Percentiles rank a stretch among this genome's conserved stretches.
phyloP scores from a whole-genome alignment of 1,284 basidiomycete genomes.

The Dichomitus squalens region DNA sequence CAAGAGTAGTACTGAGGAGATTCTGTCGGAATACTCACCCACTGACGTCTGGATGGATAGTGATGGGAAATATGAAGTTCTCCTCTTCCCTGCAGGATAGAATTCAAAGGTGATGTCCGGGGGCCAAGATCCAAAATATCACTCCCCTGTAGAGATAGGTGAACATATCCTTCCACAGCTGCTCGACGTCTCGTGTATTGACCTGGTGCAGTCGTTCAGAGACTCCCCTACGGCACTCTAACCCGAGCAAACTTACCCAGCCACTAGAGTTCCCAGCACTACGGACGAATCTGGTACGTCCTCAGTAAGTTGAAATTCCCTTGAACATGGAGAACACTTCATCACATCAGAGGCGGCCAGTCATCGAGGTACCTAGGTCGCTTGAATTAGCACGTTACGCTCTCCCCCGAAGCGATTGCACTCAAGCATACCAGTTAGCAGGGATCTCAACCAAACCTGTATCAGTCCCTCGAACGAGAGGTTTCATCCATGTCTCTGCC shows the following conservation, averaged over 20 bases:
- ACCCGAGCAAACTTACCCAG: constrained; percentile 6
- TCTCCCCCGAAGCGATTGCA: too few species aligned
- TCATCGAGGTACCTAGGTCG: constrained; percentile 59
- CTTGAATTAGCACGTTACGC: neutral
- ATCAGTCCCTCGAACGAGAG: constrained; percentile 62
- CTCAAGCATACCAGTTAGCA: constrained; percentile 54
- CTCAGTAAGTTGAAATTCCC: neutral
- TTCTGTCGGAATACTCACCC: constrained; percentile 43
- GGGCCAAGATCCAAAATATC: neutral
- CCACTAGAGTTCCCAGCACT: constrained; percentile 12
- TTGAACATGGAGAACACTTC: neutral
- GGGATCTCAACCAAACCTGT: constrained; percentile 77
- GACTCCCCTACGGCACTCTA: neutral
- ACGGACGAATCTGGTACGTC: constrained; percentile 1
- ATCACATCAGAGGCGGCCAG: constrained; percentile 56
- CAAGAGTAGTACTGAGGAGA: neutral
- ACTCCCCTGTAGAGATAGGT: constrained; percentile 63
- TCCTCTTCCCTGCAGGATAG: constrained; percentile 55
- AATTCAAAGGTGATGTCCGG: neutral
- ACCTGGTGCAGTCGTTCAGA: constrained; percentile 42
- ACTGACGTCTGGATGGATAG: constrained; percentile 78
- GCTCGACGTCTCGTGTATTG: constrained; percentile 68
- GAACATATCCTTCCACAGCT: constrained; percentile 80
- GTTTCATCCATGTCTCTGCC: constrained; percentile 78
- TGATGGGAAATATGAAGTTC: constrained; percentile 76